Evolutionary conservation across 371 early-diverging fungal species (phyloP), one percentile per base, ranked within the genome.

Genomic region (Apophysomyces trapeziformis): DNA sequence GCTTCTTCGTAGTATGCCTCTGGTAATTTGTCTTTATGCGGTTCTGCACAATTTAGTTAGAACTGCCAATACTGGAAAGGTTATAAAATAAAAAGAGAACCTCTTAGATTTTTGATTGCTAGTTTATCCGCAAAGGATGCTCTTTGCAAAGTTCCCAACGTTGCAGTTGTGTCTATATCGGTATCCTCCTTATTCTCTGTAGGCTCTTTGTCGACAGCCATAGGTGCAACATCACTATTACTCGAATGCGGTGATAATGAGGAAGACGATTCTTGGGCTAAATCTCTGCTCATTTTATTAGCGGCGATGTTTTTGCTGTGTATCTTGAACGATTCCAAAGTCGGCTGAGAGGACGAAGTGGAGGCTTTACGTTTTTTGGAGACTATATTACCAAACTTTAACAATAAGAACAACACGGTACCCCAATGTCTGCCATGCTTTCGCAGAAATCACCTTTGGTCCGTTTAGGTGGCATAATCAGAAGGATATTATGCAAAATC

Each of bases 21-120:
- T 5, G 93, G 90, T 38, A 94, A 69, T 43, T 83, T 80, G 5
- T 89, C 87, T 61, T 85, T 79, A 38, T 81, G 87, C 77, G 54
- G n/a, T 6, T 64, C 75, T 72, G 63, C 1, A 13, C 7, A 7
- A 47, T 14, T 7, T 47, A 2, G n/a, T n/a, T 13, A 47, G 16
- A 7, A 47, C 47, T 47, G 47, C 7, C 36, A 50, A 47, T n/a
- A 41, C 13, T n/a, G n/a, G n/a, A n/a, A n/a, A n/a, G n/a, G n/a
- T n/a, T 2, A 18, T 57, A 9, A 50, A 50, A 5, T 13, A 41
- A 35, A 41, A 58, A 44, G 26, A 32, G 14, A 70, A 89, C 91
- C 87, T 78, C 88, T 86, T 63, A 88, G 84, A 68, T 85, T 83
- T 58, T 81, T 85, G 64, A 92, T 87, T 6, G 83, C 79, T 18